Evolutionary conservation across 306 rosid species (phyloP).

Genomic region (Vigna mungo): DNA sequence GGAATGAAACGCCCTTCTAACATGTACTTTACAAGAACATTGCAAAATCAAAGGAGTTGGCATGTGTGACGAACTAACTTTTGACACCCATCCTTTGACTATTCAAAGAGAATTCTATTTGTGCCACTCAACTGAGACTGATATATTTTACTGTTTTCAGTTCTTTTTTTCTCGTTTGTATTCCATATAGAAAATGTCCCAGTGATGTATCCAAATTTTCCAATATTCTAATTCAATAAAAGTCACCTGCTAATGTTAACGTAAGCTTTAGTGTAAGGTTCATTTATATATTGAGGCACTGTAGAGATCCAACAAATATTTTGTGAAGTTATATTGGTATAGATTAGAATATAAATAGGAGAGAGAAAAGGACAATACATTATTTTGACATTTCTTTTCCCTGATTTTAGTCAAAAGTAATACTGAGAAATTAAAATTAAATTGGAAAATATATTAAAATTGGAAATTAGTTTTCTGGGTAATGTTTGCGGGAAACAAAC

Average conservation of each 20-base stretch:
- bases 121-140: background rate
- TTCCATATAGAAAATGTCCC: background rate
- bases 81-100: background rate
- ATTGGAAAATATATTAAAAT: conserved; percentile 19
- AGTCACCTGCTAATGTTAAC: background rate
- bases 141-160: background rate
- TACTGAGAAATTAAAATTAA: conserved; percentile 7
- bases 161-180: background rate
- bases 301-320: background rate
- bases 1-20: background rate
- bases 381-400: background rate
- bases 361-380: background rate
- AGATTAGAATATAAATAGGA: background rate
- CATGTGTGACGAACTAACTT: conserved; percentile 15
- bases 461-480: background rate
- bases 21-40: background rate
- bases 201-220: background rate
- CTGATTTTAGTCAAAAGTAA: conserved; percentile 2
- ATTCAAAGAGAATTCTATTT: background rate
- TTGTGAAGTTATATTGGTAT: conserved; percentile 17
- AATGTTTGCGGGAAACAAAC: conserved; percentile 75
- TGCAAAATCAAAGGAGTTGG: background rate
- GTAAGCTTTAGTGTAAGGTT: conserved; percentile 9
- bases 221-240: background rate
- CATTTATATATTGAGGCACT: conserved; percentile 16